Evolutionary conservation across 169 alveolate species (phyloP).

Genomic region (Plasmodium billcollinsi): DNA sequence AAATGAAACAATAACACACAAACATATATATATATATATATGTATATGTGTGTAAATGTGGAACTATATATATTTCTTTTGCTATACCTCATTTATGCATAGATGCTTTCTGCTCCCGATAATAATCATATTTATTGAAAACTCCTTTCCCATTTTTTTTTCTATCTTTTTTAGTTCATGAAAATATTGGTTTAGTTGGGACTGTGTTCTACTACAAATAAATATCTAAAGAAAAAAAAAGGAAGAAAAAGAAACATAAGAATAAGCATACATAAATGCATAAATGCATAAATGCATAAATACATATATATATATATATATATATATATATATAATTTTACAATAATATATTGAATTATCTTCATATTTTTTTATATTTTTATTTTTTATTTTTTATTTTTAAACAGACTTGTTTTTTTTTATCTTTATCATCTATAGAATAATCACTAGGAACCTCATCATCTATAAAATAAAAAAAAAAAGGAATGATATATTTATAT

Average conservation of each 20-base stretch:
- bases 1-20: too few species aligned
- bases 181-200: constrained; percentile 81
- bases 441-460: constrained; percentile 19
- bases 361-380: neutral
- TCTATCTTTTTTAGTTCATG: constrained; percentile 75
- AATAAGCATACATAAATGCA: neutral
- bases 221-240: constrained; percentile 73
- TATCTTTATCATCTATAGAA: constrained; percentile 6
- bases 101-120: constrained; percentile 62
- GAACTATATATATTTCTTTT: neutral
- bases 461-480: constrained; percentile 23
- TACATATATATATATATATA: too few species aligned
- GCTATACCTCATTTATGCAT: constrained; percentile 43
- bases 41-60: too few species aligned
- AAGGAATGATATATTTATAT: neutral
- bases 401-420: constrained; percentile 28
- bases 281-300: too few species aligned
- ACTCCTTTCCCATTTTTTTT: constrained; percentile 11
- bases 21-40: too few species aligned
- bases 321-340: too few species aligned
- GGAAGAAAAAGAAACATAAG: neutral
- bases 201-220: constrained; percentile 83
- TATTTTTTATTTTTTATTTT: neutral
- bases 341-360: neutral
- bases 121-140: constrained; percentile 41